phyloP scores from a whole-genome alignment of 2,329 filamentous ascomycete species.

The Phyllosticta citriasiana region DNA sequence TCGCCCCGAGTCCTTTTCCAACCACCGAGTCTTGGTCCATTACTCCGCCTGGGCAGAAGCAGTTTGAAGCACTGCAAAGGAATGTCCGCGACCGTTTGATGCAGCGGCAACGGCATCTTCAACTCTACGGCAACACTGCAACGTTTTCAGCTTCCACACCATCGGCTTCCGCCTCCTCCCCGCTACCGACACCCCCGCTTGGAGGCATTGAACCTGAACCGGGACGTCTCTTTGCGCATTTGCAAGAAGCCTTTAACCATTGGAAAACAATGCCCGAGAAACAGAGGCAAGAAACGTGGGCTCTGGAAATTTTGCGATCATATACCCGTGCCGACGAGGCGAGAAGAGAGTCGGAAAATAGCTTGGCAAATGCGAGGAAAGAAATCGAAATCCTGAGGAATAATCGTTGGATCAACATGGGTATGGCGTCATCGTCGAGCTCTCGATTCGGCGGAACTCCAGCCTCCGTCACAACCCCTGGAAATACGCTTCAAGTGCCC shows the following conservation, averaged over 20 bases:
- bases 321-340: constrained; percentile 32
- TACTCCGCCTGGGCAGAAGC: constrained; percentile 59
- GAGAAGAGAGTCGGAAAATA: constrained; percentile 25
- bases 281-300: constrained; percentile 35
- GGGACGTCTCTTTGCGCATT: constrained; percentile 60
- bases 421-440: constrained; percentile 9
- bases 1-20: constrained; percentile 69
- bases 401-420: constrained; percentile 18
- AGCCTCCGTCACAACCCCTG: constrained; percentile 3
- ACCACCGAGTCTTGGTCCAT: constrained; percentile 75
- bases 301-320: constrained; percentile 36
- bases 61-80: constrained; percentile 60
- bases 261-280: constrained; percentile 58
- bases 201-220: constrained; percentile 47
- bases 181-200: constrained; percentile 27
- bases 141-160: constrained; percentile 21
- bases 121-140: constrained; percentile 15
- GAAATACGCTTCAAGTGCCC: constrained; percentile 27
- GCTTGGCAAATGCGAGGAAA: constrained; percentile 30
- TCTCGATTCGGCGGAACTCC: constrained; percentile 11
- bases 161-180: constrained; percentile 29
- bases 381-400: constrained; percentile 33
- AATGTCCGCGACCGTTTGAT: constrained; percentile 58
- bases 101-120: constrained; percentile 21
- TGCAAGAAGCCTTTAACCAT: constrained; percentile 65